A percentile compares a stretch with the other conserved stretches of the same genome.
Conservation (phyloP, 148 eudicot genomes). For the Limonium bicolor region DNA sequence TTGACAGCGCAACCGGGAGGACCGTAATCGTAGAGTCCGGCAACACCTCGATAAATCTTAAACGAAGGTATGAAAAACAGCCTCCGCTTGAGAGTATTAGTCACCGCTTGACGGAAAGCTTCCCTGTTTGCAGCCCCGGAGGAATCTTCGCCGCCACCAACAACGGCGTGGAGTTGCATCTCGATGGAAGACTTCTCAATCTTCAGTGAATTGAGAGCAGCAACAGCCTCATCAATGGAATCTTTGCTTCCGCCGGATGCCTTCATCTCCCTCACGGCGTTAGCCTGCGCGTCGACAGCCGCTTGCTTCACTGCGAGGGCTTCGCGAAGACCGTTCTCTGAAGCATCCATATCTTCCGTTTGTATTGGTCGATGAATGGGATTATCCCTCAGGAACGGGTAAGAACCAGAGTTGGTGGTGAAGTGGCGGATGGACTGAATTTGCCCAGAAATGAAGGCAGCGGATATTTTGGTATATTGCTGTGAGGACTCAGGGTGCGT, state of each 20-base stretch:
- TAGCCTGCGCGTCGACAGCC: constrained; percentile 29
- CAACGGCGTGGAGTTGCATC: constrained; percentile 12
- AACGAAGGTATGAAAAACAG: constrained; percentile 72
- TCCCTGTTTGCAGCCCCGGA: constrained; percentile 25
- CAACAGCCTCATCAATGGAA: constrained; percentile 29
- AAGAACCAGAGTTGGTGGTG: no score
- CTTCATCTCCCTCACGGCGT: constrained; percentile 27
- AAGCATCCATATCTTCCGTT: no score
- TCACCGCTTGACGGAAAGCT: constrained; percentile 44
- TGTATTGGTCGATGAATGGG: no score
- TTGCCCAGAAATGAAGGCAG: no score
- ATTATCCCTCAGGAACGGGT: no score
- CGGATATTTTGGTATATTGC: no score
- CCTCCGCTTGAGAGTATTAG: constrained; percentile 76
- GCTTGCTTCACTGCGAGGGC: constrained; percentile 20
- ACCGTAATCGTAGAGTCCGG: constrained; percentile 83
- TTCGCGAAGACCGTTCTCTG: constrained; percentile 25
- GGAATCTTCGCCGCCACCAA: constrained; percentile 9
- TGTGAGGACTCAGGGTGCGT: no score
- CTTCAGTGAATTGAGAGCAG: constrained; percentile 21
- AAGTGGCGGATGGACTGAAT: no score
- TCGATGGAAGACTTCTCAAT: constrained; percentile 19
- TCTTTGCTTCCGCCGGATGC: constrained; percentile 14
- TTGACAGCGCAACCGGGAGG: constrained; percentile 96
- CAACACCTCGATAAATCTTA: constrained; percentile 91